phyloP scores from a whole-genome alignment of 805 yeast genomes.

The Cyberlindnera sargentensis region DNA sequence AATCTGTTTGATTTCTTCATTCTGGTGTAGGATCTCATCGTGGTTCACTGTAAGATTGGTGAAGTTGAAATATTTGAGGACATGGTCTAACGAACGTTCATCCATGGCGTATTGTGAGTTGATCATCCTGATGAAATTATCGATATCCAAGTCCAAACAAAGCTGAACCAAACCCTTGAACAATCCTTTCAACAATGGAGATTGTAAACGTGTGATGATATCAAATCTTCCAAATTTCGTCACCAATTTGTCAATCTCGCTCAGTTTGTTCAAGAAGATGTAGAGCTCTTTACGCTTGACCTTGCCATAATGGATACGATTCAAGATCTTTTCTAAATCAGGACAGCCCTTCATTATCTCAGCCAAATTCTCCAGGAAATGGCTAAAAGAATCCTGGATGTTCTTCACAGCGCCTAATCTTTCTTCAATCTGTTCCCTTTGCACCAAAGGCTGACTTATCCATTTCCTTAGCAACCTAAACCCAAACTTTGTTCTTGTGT shows the following conservation, averaged over 20 bases:
- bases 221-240: conserved; percentile 23
- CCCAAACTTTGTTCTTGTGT: conserved; percentile 76
- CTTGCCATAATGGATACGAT: conserved; percentile 52
- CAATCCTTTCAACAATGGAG: conserved; percentile 30
- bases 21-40: conserved; percentile 32
- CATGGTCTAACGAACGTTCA: conserved; percentile 42
- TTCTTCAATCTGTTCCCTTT: conserved; percentile 44
- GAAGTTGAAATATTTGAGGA: conserved; percentile 35
- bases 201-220: conserved; percentile 18
- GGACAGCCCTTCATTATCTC: conserved; percentile 31
- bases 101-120: conserved; percentile 42
- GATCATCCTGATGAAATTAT: conserved; percentile 40
- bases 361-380: conserved; percentile 31
- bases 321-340: conserved; percentile 54
- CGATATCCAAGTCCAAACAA: conserved; percentile 26
- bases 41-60: conserved; percentile 28
- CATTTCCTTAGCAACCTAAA: conserved; percentile 58
- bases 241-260: conserved; percentile 26
- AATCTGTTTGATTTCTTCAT: conserved; percentile 36
- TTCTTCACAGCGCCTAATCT: conserved; percentile 57
- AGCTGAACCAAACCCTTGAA: conserved; percentile 32
- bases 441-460: conserved; percentile 66
- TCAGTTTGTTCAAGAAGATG: conserved; percentile 37
- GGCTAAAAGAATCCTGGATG: conserved; percentile 32
- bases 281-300: conserved; percentile 56